Base-by-base conservation (phyloP, 2,329 filamentous ascomycete species). In the Cercospora sp. region DNA sequence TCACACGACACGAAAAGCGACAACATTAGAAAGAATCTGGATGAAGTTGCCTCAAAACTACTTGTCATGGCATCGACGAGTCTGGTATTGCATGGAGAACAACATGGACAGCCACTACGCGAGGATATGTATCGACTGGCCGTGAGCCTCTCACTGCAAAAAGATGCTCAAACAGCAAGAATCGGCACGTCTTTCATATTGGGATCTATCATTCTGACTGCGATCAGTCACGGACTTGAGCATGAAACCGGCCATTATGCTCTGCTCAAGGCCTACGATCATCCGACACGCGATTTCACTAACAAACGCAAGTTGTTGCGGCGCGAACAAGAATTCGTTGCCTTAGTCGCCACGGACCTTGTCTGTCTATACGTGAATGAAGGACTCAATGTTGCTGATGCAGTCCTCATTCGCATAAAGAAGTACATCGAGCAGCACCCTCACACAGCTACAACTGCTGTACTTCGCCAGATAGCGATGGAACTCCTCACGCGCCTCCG, bases 11-110 rank as follows among this genome's bases (percentile, higher is more conserved):
- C 7, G 3, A n/a, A n/a, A 23, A 30, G 5, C 5, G 31, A 26
- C 5, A 42, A 3, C 23, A n/a, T 65, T 3, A 30, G 5, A 0
- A 53, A 28, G 20, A 65, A 61, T 18, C 30, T 65, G 13, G 6
- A 40, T 23, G 57, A 65, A 28, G 57, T 65, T 6, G 45, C 58
- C 42, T 61, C 64, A 5, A 65, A 60, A 42, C 45, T 65, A 3
- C 45, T 58, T 6, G 20, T 10, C 42, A 53, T 65, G 57, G 57
- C 40, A 5, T 36, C 28, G 10, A 61, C 23, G 23, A 23, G 23
- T 23, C 23, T 23, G 23, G 23, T 23, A 23, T 23, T 23, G 23
- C 23, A 23, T 23, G 23, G 23, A 23, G 23, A 23, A 23, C 23
- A 23, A 23, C 23, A 26, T 13, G 40, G 20, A 26, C 9, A 60